Conservation (phyloP, 2,329 filamentous ascomycete species). For the Parafenestella ontariensis region DNA sequence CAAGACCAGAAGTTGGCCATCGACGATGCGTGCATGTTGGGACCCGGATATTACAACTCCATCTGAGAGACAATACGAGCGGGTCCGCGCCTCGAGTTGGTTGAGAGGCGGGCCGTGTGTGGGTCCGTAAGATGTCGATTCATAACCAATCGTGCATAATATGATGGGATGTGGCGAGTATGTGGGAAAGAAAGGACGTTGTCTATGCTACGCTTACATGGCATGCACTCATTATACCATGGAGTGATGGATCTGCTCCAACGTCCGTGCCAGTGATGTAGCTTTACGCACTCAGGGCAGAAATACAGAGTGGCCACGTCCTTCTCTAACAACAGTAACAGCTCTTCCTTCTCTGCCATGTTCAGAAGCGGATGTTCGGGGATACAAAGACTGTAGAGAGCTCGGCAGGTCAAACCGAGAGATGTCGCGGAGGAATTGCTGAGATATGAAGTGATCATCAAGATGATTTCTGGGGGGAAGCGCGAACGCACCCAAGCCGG, state of each 20-base stretch:
- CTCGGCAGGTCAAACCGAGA: constrained; percentile 25
- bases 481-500: constrained; percentile 10
- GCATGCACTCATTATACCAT: neutral
- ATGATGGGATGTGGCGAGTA: neutral
- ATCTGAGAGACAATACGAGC: neutral
- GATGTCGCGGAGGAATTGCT: constrained; percentile 7
- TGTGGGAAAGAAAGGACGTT: neutral
- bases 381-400: constrained; percentile 12
- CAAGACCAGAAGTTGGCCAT: constrained; percentile 24
- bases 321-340: constrained; percentile 24
- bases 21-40: constrained; percentile 21
- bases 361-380: neutral
- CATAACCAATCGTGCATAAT: neutral
- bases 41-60: constrained; percentile 4
- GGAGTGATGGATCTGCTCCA: constrained; percentile 10
- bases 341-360: constrained; percentile 14
- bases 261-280: constrained; percentile 25
- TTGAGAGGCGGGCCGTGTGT: neutral
- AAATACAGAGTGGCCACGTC: constrained; percentile 19
- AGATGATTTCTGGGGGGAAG: constrained; percentile 24
- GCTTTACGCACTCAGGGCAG: constrained; percentile 25
- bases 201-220: neutral
- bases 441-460: constrained; percentile 23
- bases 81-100: constrained; percentile 8
- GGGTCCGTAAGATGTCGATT: neutral